A percentile compares a stretch with the other conserved stretches of the same genome.
Conservation (phyloP, 768 basidiomycete species). For the Suillus clintonianus region DNA sequence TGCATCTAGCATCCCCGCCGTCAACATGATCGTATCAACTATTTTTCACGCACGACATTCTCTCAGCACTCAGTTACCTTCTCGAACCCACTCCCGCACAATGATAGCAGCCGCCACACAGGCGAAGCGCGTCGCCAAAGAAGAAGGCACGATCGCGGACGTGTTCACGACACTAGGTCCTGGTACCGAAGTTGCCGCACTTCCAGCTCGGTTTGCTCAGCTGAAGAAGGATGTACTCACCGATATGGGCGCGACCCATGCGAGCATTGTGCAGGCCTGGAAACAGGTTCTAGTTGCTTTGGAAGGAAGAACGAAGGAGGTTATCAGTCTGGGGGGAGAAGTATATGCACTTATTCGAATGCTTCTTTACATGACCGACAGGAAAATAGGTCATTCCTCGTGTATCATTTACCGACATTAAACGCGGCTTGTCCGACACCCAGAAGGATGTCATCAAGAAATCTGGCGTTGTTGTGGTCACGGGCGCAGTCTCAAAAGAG, state of each 20-base stretch:
- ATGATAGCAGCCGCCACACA: background rate
- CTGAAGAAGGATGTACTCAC: conserved; percentile 59
- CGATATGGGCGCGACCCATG: conserved; percentile 28
- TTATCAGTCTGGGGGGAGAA: conserved; percentile 46
- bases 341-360: conserved; percentile 32
- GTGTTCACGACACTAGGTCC: conserved; percentile 46
- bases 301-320: conserved; percentile 45
- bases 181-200: conserved; percentile 35
- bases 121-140: conserved; percentile 13
- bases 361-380: background rate
- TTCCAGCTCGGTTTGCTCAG: conserved; percentile 58
- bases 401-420: conserved; percentile 46
- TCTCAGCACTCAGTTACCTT: background rate
- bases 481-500: conserved; percentile 55
- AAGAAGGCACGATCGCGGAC: conserved; percentile 44
- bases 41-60: background rate
- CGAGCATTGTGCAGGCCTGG: conserved; percentile 51
- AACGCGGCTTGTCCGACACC: conserved; percentile 46
- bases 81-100: background rate
- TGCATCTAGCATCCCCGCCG: background rate
- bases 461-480: conserved; percentile 57
- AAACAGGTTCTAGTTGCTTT: conserved; percentile 53
- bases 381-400: conserved; percentile 50
- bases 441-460: conserved; percentile 47
- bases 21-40: background rate